A percentile compares a stretch with the other conserved stretches of the same genome.
Evolutionary conservation across 148 eudicot species (phyloP).

Genomic region (Arbutus unedo): DNA sequence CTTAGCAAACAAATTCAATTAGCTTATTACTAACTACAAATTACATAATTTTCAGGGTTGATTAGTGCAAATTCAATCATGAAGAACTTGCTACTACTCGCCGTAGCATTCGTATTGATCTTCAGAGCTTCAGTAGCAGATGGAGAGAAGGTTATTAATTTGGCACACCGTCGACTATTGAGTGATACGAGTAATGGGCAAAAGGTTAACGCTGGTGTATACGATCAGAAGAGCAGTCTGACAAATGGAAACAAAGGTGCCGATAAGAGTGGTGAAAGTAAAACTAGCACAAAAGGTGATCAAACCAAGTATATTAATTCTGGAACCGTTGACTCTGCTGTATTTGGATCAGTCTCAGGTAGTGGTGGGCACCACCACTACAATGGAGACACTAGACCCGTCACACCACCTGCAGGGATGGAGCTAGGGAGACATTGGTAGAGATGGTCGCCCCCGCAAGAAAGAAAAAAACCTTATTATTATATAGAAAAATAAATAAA

Average conservation of each 20-base stretch:
- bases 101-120: neutral
- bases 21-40: neutral
- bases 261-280: neutral
- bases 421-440: too few species aligned
- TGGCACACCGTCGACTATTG: neutral
- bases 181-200: neutral
- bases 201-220: neutral
- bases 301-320: too few species aligned
- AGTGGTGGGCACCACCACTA: too few species aligned
- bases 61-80: too few species aligned
- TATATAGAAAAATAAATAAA: too few species aligned
- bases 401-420: too few species aligned
- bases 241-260: neutral
- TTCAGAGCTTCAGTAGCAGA: neutral
- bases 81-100: neutral
- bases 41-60: neutral
- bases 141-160: neutral
- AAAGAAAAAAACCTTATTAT: too few species aligned
- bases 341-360: too few species aligned
- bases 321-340: too few species aligned
- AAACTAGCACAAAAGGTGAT: neutral
- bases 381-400: too few species aligned
- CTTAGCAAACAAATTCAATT: neutral
- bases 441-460: too few species aligned
- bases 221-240: neutral